These are phyloP conservation scores for Elongisporangium undulatum DNA, from an alignment of 352 stramenopile genomes.

Conservation along the genomic window DNA sequence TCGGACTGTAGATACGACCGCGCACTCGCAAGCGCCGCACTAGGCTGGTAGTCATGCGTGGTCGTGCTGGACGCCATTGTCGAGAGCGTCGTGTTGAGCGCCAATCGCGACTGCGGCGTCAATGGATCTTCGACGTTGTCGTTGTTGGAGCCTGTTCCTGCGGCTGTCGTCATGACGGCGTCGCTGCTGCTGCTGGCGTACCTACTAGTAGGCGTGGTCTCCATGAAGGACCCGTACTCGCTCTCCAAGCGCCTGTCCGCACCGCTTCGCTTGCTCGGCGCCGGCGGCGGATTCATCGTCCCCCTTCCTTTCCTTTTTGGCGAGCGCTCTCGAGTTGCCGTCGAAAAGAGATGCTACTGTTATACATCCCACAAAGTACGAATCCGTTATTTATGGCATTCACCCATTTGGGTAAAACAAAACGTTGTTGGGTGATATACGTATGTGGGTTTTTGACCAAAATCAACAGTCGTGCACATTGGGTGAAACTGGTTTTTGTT, in stretches of 20 bases:
- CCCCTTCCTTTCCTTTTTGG: neutral
- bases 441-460: neutral
- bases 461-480: neutral
- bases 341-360: neutral
- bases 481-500: neutral
- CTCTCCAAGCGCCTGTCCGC: neutral
- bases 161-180: slow-evolving; percentile 9
- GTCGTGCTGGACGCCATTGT: slow-evolving; percentile 12
- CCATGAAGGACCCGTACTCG: slow-evolving; percentile 7
- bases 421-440: too few relatives aligned
- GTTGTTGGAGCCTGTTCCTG: slow-evolving; percentile 15
- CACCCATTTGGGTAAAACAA: neutral
- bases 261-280: neutral
- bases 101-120: slow-evolving; percentile 39
- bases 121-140: slow-evolving; percentile 30
- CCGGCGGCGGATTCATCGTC: neutral
- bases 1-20: neutral
- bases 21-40: neutral
- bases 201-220: slow-evolving; percentile 20
- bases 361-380: neutral
- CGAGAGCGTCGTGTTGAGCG: slow-evolving; percentile 42
- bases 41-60: slow-evolving; percentile 18
- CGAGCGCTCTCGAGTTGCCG: too few relatives aligned
- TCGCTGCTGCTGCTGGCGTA: neutral
- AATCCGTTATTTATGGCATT: neutral